phyloP scores from a whole-genome alignment of 306 rosid genomes.

The Ochetophila trinervis region DNA sequence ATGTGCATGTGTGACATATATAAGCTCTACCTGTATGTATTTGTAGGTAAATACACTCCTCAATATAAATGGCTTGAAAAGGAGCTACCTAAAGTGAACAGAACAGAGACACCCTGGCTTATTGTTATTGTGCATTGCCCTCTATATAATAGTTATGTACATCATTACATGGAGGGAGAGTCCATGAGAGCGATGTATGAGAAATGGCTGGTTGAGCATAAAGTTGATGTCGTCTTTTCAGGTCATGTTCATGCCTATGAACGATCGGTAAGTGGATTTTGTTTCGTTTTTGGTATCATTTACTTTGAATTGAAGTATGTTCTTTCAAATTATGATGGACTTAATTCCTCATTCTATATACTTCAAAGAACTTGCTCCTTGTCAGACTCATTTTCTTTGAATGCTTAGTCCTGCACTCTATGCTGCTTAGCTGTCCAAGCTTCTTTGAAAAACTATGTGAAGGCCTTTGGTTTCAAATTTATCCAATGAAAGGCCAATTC shows the following conservation, averaged over 20 bases:
- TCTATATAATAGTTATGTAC: conserved; percentile 62
- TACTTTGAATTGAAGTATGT: background rate
- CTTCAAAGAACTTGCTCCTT: background rate
- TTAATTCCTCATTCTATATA: background rate
- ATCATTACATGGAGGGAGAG: conserved; percentile 86
- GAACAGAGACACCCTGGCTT: conserved; percentile 84
- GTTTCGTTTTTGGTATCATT: background rate
- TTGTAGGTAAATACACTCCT: conserved; percentile 77
- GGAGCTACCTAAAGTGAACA: conserved; percentile 69
- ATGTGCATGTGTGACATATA: background rate
- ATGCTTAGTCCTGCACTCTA: background rate
- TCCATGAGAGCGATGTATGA: conserved; percentile 58
- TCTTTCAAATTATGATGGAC: background rate
- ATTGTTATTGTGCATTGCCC: conserved; percentile 79
- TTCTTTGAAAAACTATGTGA: too few relatives aligned
- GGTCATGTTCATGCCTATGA: conserved; percentile 77
- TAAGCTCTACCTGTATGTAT: background rate
- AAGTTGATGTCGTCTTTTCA: conserved; percentile 55
- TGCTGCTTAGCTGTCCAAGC: background rate
- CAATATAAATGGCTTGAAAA: conserved; percentile 70
- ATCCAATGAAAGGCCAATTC: too few relatives aligned
- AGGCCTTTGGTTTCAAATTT: too few relatives aligned
- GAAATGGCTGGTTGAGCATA: conserved; percentile 53
- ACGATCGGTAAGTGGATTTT: conserved; percentile 51
- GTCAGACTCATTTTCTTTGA: background rate